A percentile compares a stretch with the other conserved stretches of the same genome.
Evolutionary conservation across 192 early-diverging fungal genomes (phyloP).

Genomic region (Podila minutissima): DNA sequence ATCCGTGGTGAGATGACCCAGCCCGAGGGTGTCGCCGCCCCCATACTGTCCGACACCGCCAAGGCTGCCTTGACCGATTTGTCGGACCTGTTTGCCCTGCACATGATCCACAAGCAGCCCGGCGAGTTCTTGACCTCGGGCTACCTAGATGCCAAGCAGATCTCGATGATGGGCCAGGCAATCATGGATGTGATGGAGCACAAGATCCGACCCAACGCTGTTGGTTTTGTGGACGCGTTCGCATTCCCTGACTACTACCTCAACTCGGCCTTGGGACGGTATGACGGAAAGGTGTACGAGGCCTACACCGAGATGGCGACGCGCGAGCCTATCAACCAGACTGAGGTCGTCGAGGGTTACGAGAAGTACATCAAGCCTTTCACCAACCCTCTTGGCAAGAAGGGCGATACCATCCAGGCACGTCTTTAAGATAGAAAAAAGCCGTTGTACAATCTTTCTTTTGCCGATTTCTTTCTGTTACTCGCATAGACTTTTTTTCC

Average conservation of each 20-base stretch:
- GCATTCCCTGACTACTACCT: constrained; percentile 78
- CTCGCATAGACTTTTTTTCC: no score
- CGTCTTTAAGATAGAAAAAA: constrained; percentile 34
- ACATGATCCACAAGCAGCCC: constrained; percentile 77
- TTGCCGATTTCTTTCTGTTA: no score
- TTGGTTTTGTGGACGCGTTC: constrained; percentile 85
- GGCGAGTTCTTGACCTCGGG: constrained; percentile 69
- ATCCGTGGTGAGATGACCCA: constrained; percentile 58
- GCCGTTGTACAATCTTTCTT: not conserved
- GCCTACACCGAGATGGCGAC: constrained; percentile 78
- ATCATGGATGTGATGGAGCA: constrained; percentile 64
- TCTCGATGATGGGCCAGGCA: constrained; percentile 57
- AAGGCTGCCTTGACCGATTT: constrained; percentile 57
- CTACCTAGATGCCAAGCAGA: constrained; percentile 61
- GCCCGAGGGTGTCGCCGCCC: constrained; percentile 30
- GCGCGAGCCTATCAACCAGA: constrained; percentile 79
- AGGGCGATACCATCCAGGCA: constrained; percentile 41
- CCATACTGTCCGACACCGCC: constrained; percentile 50
- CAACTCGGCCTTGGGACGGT: constrained; percentile 80
- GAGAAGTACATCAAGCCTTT: constrained; percentile 57
- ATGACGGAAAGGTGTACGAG: constrained; percentile 85
- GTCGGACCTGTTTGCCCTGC: constrained; percentile 64
- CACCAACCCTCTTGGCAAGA: constrained; percentile 34
- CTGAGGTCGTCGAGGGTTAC: constrained; percentile 66
- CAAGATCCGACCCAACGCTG: constrained; percentile 77